These are phyloP conservation scores for Alnus rubra DNA, from an alignment of 306 rosid species.

Conservation along the genomic window DNA sequence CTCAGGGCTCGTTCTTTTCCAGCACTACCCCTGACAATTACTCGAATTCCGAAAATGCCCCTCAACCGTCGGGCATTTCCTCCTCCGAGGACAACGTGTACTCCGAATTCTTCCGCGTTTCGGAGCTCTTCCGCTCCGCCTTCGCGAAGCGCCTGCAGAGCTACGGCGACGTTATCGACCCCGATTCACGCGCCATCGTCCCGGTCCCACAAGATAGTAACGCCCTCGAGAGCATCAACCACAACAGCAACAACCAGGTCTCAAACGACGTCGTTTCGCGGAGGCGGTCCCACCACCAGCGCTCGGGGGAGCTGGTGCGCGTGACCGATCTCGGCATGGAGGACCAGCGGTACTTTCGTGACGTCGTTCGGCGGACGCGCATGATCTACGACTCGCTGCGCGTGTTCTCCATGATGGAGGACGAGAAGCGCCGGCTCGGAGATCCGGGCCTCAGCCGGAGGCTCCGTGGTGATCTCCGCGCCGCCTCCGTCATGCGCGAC, in stretches of 20 bases:
- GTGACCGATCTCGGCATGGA: conserved; percentile 55
- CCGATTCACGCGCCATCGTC: conserved; percentile 62
- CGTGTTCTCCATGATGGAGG: conserved; percentile 46
- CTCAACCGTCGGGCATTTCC: conserved; percentile 28
- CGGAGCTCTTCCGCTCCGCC: conserved; percentile 58
- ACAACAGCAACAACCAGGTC: conserved; percentile 21
- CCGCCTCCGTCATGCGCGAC: conserved; percentile 59
- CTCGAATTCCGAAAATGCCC: conserved; percentile 24
- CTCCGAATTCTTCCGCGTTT: conserved; percentile 59
- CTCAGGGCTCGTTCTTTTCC: conserved; percentile 22
- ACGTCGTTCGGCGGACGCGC: conserved; percentile 59
- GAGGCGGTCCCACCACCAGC: conserved; percentile 24
- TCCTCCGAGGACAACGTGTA: conserved; percentile 38
- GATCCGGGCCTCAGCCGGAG: conserved; percentile 29
- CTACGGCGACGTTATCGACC: conserved; percentile 35
- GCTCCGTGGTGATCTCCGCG: conserved; percentile 63
- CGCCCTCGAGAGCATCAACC: neutral
- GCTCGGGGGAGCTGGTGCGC: conserved; percentile 70
- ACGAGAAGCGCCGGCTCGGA: conserved; percentile 33
- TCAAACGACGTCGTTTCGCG: conserved; percentile 28
- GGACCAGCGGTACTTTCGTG: conserved; percentile 66
- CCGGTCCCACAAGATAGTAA: conserved; percentile 44
- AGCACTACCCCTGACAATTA: conserved; percentile 25
- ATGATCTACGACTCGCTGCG: conserved; percentile 83
- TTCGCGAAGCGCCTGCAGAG: conserved; percentile 39